phyloP scores from a whole-genome alignment of 495 filamentous ascomycete species.

The Neurospora sublineolata region DNA sequence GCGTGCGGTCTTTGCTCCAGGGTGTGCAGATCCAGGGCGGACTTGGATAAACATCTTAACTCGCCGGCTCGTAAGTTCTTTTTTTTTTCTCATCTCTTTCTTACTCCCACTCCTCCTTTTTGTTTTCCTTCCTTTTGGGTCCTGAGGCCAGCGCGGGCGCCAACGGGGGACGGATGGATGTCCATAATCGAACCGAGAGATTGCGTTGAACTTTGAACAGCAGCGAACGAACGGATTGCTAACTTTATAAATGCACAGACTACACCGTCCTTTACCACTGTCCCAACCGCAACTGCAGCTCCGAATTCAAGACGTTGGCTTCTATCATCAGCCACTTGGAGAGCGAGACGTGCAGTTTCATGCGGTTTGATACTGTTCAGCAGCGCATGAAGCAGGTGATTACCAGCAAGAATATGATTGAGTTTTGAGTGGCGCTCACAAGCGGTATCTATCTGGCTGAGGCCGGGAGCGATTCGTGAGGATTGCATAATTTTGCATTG shows the following conservation, averaged over 20 bases:
- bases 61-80: conserved; percentile 18
- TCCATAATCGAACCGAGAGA: neutral
- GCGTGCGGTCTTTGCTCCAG: conserved; percentile 17
- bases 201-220: neutral
- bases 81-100: neutral
- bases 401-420: conserved; percentile 4
- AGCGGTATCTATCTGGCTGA: neutral
- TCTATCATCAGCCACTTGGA: conserved; percentile 44
- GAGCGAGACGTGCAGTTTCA: conserved; percentile 40
- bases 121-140: neutral
- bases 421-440: neutral
- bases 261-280: conserved; percentile 43
- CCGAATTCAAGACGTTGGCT: conserved; percentile 37
- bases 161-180: neutral
- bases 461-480: neutral
- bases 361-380: conserved; percentile 39
- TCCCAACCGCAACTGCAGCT: conserved; percentile 31
- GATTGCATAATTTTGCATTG: neutral
- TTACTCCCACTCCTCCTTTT: neutral
- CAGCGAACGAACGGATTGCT: neutral
- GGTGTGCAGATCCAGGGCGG: neutral
- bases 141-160: neutral
- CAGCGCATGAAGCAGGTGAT: conserved; percentile 5
- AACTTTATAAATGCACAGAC: conserved; percentile 11
- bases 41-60: conserved; percentile 13